Evolutionary conservation across 1,284 basidiomycete species (phyloP), one percentile per base, ranked within the genome.

Genomic region (Athelia sp.): DNA sequence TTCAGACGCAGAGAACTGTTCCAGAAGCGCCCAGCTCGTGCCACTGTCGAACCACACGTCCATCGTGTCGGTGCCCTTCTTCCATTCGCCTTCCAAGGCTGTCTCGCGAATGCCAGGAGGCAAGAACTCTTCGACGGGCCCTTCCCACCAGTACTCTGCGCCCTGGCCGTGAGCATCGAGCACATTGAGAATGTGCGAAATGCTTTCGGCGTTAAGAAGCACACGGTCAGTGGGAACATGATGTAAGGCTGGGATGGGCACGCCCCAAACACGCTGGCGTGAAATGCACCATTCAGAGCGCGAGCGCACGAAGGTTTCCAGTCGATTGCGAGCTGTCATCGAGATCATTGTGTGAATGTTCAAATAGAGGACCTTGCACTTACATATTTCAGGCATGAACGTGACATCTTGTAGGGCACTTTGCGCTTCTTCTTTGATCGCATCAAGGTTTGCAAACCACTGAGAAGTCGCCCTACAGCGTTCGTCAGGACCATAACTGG

Each of bases 11-110:
- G 62, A 68, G 19, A 67, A 61, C 44, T 73, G 75, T 24, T 60
- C 61, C 29, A 98, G 72, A 68, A 93, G 80, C 1, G 90, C 84
- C 97, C 97, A 99, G 1, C 94, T 93, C 1, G 90, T 86, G 1
- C 97, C 97, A 59, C 92, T 96, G 70, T 99, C 97, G 59, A 99
- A 99, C 97, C 97, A 99, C 3, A 99, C 97, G 64, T 99, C 97
- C 79, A 99, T 91, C 0, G 96, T 99, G 64, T 99, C 97, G 2
- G 79, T 84, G 8, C 94, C 89, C 64, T 92, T 93, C 43, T 70
- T 66, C 78, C 86, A 90, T 44, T 72, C 69, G 36, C 62, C 46
- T 21, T 45, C 67, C 13, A 70, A 63, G 26, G 74, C 57, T 31
- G 73, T 64, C 46, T 70, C 70, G 2, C 67, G 64, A 18, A 87